Evolutionary conservation across 2,329 filamentous ascomycete genomes (phyloP).

Genomic region (Trichoderma sp.): DNA sequence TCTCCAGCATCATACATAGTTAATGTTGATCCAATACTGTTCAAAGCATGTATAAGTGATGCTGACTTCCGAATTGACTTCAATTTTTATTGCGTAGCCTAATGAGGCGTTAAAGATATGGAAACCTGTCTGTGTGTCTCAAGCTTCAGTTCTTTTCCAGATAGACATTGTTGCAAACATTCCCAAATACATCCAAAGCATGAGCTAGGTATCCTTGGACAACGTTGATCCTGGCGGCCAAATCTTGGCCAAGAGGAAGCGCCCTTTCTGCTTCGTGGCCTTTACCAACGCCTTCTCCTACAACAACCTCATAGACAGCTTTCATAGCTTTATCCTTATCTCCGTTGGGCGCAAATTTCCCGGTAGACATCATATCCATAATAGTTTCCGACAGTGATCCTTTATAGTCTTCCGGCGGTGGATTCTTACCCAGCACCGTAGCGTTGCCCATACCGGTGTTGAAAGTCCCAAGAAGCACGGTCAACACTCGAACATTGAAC

Average conservation of each 20-base stretch:
- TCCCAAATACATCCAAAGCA: neutral
- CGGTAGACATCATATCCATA: constrained; percentile 11
- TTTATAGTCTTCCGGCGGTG: neutral
- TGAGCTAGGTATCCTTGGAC: constrained; percentile 6
- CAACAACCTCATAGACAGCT: constrained; percentile 12
- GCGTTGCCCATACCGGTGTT: constrained; percentile 19
- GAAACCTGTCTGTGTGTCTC: neutral
- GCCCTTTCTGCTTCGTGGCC: constrained; percentile 3
- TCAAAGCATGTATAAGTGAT: neutral
- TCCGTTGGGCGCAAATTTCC: constrained; percentile 12
- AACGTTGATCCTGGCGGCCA: constrained; percentile 2
- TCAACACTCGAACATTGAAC: constrained; percentile 17
- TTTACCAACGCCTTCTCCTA: constrained; percentile 12
- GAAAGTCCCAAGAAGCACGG: constrained; percentile 21
- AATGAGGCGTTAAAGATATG: neutral
- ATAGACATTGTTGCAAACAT: constrained; percentile 9
- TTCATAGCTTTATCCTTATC: constrained; percentile 25
- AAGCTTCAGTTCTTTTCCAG: neutral
- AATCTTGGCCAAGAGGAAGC: neutral
- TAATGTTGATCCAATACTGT: neutral
- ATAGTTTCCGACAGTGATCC: constrained; percentile 7
- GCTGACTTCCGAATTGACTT: neutral
- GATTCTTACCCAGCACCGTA: neutral
- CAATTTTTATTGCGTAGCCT: too few relatives aligned
- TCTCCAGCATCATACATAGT: neutral